These are phyloP conservation scores for Saccharomyces hybrid DNA, from an alignment of 1,139 yeast genomes.

Conservation along the genomic window DNA sequence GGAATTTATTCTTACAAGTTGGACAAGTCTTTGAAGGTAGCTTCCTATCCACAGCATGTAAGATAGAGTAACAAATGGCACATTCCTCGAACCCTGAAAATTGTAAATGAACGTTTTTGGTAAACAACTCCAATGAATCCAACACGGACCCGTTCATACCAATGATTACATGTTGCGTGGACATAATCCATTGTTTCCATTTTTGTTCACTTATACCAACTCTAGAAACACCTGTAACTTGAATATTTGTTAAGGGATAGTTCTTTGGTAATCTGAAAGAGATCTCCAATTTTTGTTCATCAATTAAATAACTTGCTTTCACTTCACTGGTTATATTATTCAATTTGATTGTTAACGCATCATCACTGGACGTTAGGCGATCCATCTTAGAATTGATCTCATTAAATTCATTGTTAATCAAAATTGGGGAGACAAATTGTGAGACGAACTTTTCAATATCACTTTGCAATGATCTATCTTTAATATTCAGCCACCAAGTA, in stretches of 20 bases:
- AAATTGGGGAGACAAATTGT: constrained; percentile 52
- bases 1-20: constrained; percentile 92
- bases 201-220: constrained; percentile 90
- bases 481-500: constrained; percentile 57
- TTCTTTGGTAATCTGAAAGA: constrained; percentile 60
- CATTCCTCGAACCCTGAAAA: constrained; percentile 93
- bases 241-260: constrained; percentile 68
- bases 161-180: constrained; percentile 69
- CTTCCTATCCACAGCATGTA: constrained; percentile 79
- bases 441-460: constrained; percentile 58
- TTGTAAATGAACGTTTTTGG: constrained; percentile 71
- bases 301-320: constrained; percentile 66
- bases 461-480: constrained; percentile 37
- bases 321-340: constrained; percentile 61
- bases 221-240: constrained; percentile 69
- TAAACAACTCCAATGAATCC: constrained; percentile 76
- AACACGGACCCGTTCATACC: constrained; percentile 73
- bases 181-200: constrained; percentile 93
- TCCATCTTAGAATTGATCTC: constrained; percentile 41
- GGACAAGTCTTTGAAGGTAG: constrained; percentile 82
- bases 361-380: constrained; percentile 39
- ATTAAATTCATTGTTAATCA: constrained; percentile 52
- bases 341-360: constrained; percentile 55
- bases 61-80: constrained; percentile 87
- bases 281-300: constrained; percentile 82